Conservation (phyloP, 1,284 basidiomycete genomes). For the Polyporus tsugae region DNA sequence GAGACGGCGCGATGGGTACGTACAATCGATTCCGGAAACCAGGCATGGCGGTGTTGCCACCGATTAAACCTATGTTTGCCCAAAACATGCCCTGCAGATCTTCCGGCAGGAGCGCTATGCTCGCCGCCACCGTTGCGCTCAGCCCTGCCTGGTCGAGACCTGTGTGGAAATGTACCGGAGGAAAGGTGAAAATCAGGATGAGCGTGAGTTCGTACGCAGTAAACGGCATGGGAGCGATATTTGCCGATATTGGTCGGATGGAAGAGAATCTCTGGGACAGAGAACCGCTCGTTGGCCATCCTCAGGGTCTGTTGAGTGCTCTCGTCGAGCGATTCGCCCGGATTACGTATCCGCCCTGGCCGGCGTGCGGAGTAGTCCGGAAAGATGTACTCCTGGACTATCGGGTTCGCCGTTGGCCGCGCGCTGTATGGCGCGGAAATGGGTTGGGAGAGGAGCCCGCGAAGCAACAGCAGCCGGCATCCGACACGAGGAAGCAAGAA, state of each 20-base stretch:
- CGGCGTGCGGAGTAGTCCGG: slow-evolving; percentile 85
- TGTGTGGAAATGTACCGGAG: slow-evolving; percentile 40
- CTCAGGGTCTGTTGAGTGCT: slow-evolving; percentile 79
- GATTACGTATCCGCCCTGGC: slow-evolving; percentile 69
- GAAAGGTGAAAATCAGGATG: slow-evolving; percentile 20
- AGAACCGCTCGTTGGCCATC: slow-evolving; percentile 92
- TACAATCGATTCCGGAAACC: slow-evolving; percentile 83
- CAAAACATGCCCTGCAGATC: slow-evolving; percentile 92
- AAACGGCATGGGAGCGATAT: slow-evolving; percentile 33
- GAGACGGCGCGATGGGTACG: slow-evolving; percentile 36
- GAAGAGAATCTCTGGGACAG: slow-evolving; percentile 90
- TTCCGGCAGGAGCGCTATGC: slow-evolving; percentile 76
- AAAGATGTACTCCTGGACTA: slow-evolving; percentile 89
- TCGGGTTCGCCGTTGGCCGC: slow-evolving; percentile 64
- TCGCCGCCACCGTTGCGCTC: slow-evolving; percentile 75
- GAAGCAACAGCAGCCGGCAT: slow-evolving; percentile 4
- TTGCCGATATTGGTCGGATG: slow-evolving; percentile 88
- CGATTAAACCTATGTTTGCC: slow-evolving; percentile 91
- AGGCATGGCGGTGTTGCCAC: slow-evolving; percentile 81
- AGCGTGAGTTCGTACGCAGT: slow-evolving; percentile 22
- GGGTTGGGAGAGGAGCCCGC: not conserved
- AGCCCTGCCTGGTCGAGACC: slow-evolving; percentile 86
- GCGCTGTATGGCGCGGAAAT: slow-evolving; percentile 42
- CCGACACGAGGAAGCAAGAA: slow-evolving; percentile 12
- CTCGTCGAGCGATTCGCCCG: slow-evolving; percentile 59